Evolutionary conservation across 1,284 basidiomycete genomes (phyloP).

Genomic region (Omphalotus olearius): DNA sequence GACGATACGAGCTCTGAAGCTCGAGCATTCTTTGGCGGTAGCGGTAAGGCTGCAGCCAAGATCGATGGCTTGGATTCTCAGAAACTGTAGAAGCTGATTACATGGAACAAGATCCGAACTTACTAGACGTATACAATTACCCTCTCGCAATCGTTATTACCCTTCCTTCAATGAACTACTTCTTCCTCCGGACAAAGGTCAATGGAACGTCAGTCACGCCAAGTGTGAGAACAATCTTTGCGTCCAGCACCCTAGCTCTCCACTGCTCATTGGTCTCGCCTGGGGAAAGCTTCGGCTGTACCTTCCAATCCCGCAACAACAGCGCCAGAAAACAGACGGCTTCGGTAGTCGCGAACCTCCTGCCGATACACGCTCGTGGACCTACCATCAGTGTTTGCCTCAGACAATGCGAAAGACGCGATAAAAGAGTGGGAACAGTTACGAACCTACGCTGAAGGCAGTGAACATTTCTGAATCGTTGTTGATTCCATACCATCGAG

Average conservation of each 20-base stretch:
- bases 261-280: constrained; percentile 13
- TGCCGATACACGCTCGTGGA: constrained; percentile 19
- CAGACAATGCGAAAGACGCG: constrained; percentile 19
- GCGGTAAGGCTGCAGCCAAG: constrained; percentile 7
- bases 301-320: constrained; percentile 25
- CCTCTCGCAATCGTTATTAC: too few species aligned
- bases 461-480: constrained; percentile 16
- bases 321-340: constrained; percentile 23
- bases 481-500: constrained; percentile 25
- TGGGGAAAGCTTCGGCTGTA: constrained; percentile 10
- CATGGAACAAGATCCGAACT: too few species aligned
- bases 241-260: constrained; percentile 13
- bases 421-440: constrained; percentile 12
- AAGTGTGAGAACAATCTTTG: constrained; percentile 13
- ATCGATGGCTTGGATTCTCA: background rate
- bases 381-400: background rate
- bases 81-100: background rate
- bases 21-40: constrained; percentile 28
- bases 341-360: constrained; percentile 27
- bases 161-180: background rate
- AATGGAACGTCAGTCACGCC: constrained; percentile 14
- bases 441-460: constrained; percentile 14
- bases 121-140: too few species aligned
- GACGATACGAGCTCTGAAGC: constrained; percentile 22
- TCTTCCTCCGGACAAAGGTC: constrained; percentile 7